Conservation (phyloP, 306 rosid species). For the Vigna radiata region DNA sequence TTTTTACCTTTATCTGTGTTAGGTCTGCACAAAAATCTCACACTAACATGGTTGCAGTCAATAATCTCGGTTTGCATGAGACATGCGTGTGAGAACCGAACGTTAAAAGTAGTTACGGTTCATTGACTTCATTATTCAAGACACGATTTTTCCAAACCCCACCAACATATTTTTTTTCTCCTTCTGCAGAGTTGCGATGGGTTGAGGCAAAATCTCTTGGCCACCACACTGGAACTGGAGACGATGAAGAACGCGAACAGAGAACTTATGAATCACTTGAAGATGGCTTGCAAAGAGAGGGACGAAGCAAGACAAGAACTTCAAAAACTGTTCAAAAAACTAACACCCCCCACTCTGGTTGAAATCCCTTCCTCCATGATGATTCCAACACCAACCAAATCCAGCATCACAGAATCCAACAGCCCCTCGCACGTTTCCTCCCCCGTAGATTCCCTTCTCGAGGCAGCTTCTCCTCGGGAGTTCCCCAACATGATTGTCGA, state of each 20-base stretch:
- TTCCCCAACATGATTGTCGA: slow-evolving; percentile 62
- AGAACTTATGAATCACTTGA: slow-evolving; percentile 48
- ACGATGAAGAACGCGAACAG: slow-evolving; percentile 33
- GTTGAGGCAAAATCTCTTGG: slow-evolving; percentile 57
- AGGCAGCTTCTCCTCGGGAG: slow-evolving; percentile 65
- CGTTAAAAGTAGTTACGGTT: neutral
- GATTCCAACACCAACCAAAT: neutral
- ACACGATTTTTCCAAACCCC: neutral
- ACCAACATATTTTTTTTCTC: neutral
- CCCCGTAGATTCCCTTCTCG: slow-evolving; percentile 63
- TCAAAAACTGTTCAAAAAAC: slow-evolving; percentile 44
- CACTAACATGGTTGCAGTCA: neutral
- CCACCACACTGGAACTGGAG: slow-evolving; percentile 55
- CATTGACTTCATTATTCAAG: neutral
- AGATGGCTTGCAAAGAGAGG: slow-evolving; percentile 59
- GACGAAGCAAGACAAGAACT: slow-evolving; percentile 70
- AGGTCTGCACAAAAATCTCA: neutral
- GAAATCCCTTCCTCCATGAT: neutral
- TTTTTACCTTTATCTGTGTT: neutral
- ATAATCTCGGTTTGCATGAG: neutral
- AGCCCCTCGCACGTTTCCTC: slow-evolving; percentile 67
- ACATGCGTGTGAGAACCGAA: neutral
- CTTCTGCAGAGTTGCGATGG: slow-evolving; percentile 54
- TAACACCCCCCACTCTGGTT: slow-evolving; percentile 27
- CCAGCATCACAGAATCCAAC: slow-evolving; percentile 63